A percentile compares a stretch with the other conserved stretches of the same genome.
Evolutionary conservation across 2,329 filamentous ascomycete species (phyloP).

Genomic region (Aspergillus sp.): DNA sequence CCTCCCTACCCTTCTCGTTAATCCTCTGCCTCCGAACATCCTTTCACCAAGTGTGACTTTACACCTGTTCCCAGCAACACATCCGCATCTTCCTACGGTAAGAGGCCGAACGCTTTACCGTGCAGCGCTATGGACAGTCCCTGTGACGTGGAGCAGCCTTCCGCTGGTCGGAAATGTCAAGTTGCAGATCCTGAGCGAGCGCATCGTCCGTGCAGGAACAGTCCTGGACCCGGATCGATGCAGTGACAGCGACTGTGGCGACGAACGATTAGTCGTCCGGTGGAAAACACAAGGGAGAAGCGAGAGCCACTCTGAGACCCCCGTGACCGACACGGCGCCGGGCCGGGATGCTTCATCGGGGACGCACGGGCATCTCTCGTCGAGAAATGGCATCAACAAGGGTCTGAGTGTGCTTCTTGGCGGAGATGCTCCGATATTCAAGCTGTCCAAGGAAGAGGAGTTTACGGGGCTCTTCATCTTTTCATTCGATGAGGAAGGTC

Average conservation of each 20-base stretch:
- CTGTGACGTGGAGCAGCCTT: constrained; percentile 90
- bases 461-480: constrained; percentile 94
- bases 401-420: constrained; percentile 45
- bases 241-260: constrained; percentile 29
- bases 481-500: constrained; percentile 83
- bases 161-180: constrained; percentile 87
- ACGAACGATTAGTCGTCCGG: constrained; percentile 82
- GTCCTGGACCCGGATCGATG: constrained; percentile 30
- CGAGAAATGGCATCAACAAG: constrained; percentile 31
- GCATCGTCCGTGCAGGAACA: constrained; percentile 63
- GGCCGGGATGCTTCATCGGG: constrained; percentile 3
- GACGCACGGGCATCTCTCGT: constrained; percentile 13
- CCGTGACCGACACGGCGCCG: background rate
- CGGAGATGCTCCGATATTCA: constrained; percentile 47
- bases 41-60: constrained; percentile 59
- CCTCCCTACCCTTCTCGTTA: constrained; percentile 56
- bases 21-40: constrained; percentile 58
- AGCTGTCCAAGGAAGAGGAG: constrained; percentile 60
- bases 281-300: constrained; percentile 65
- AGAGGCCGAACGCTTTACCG: constrained; percentile 86
- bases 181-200: constrained; percentile 81
- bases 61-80: constrained; percentile 60
- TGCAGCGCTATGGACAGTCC: constrained; percentile 91
- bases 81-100: constrained; percentile 74
- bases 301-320: constrained; percentile 10